A percentile compares a stretch with the other conserved stretches of the same genome.
Evolutionary conservation across 2,329 filamentous ascomycete species (phyloP).

Genomic region (Fusarium mexicanum): DNA sequence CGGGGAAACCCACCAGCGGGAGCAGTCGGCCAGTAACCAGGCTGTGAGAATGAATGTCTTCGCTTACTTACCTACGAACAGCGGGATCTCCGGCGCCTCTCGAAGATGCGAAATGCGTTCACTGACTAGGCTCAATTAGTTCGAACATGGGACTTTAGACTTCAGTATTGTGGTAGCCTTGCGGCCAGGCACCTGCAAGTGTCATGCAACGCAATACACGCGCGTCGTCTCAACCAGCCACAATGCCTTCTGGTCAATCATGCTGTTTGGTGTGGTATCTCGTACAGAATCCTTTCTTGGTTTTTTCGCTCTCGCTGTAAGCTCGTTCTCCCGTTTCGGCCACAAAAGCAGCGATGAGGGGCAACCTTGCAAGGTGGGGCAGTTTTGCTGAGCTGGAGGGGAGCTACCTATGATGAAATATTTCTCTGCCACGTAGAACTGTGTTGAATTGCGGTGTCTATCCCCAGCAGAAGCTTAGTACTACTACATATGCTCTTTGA

Average conservation of each 20-base stretch:
- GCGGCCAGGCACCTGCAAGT: conserved; percentile 24
- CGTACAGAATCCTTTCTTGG: background rate
- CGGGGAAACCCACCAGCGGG: conserved; percentile 34
- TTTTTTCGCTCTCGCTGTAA: conserved; percentile 27
- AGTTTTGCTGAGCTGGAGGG: conserved; percentile 47
- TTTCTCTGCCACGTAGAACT: conserved; percentile 37
- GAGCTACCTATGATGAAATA: conserved; percentile 46
- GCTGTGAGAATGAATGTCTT: conserved; percentile 30
- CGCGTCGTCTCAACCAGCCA: conserved; percentile 31
- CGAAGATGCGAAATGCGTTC: conserved; percentile 25
- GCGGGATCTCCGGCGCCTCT: conserved; percentile 32
- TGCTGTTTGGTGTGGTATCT: background rate
- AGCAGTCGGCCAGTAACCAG: conserved; percentile 35
- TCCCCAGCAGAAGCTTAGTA: background rate
- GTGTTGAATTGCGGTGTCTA: conserved; percentile 7
- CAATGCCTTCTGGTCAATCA: background rate
- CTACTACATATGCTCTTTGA: background rate
- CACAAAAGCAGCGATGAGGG: conserved; percentile 69
- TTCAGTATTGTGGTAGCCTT: conserved; percentile 35
- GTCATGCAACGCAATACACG: conserved; percentile 19
- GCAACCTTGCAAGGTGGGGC: conserved; percentile 65
- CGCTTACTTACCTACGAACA: conserved; percentile 19
- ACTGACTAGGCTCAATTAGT: conserved; percentile 34
- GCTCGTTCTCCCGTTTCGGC: conserved; percentile 4
- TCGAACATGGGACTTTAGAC: conserved; percentile 1